Percentiles rank a stretch among this genome's conserved stretches.
These are phyloP conservation scores for Dioscorea zingiberensis DNA, from an alignment of 106 monocot genomes.

Conservation along the genomic window DNA sequence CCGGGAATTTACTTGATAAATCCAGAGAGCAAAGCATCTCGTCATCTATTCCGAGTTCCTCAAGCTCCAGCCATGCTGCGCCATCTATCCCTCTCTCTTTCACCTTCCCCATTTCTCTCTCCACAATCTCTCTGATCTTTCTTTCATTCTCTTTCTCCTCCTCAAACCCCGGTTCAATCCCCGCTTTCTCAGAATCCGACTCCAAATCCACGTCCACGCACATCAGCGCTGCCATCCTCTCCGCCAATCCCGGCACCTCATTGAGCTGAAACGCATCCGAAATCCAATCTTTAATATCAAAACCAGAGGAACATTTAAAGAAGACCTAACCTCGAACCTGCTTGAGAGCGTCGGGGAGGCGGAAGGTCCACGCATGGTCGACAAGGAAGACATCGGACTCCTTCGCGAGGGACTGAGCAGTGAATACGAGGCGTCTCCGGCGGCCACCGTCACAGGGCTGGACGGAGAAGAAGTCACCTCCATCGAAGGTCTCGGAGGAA, in stretches of 20 bases:
- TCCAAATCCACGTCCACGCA: constrained; percentile 72
- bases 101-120: constrained; percentile 45
- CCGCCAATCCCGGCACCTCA: constrained; percentile 73
- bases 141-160: constrained; percentile 6
- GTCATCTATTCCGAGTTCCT: constrained; percentile 85
- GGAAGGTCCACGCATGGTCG: constrained; percentile 95
- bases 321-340: constrained; percentile 28
- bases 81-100: constrained; percentile 41
- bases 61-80: constrained; percentile 81
- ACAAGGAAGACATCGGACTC: constrained; percentile 79
- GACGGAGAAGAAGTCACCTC: constrained; percentile 71
- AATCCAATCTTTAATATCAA: neutral
- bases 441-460: constrained; percentile 72
- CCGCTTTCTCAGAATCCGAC: constrained; percentile 16
- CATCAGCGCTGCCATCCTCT: constrained; percentile 95
- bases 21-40: constrained; percentile 69
- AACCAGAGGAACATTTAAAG: neutral
- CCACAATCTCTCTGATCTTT: constrained; percentile 39
- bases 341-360: constrained; percentile 74
- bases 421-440: constrained; percentile 68
- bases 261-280: constrained; percentile 35
- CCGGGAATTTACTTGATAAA: constrained; percentile 75
- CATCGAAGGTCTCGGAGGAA: constrained; percentile 76
- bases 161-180: constrained; percentile 15
- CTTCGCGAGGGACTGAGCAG: constrained; percentile 37